phyloP scores from a whole-genome alignment of 1,139 yeast genomes.

The Blastobotrys illinoisensis region DNA sequence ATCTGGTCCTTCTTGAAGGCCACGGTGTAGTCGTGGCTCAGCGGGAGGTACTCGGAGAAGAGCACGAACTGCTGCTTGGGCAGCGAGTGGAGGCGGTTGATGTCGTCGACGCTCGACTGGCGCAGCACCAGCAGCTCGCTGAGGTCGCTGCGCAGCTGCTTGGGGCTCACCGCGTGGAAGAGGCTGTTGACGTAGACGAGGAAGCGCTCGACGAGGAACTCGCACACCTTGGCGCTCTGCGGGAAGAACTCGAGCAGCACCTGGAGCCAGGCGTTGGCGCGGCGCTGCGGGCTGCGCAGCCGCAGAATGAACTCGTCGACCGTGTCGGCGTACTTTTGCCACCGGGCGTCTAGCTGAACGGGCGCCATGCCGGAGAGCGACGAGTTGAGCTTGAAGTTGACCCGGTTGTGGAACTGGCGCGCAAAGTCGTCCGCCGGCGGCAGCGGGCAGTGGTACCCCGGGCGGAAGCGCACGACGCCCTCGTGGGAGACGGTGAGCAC shows the following conservation, averaged over 20 bases:
- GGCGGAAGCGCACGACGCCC: not conserved
- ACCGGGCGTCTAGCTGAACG: not conserved
- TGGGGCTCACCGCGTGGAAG: conserved; percentile 1
- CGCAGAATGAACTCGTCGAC: not conserved
- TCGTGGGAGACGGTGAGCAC: not conserved
- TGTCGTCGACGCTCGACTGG: not conserved
- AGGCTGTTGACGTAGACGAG: not conserved
- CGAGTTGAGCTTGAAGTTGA: not conserved
- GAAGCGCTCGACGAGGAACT: not conserved
- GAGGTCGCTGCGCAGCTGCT: not conserved
- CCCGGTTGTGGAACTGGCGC: not conserved
- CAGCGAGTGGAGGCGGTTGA: not conserved
- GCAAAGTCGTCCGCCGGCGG: not conserved
- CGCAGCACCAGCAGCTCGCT: not conserved
- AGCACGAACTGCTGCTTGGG: not conserved
- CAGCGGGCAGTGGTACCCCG: not conserved
- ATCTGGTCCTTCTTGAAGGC: conserved; percentile 8
- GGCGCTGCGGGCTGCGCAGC: not conserved
- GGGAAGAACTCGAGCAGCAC: not conserved
- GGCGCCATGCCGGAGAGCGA: not conserved
- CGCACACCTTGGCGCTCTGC: not conserved
- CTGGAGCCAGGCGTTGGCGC: not conserved
- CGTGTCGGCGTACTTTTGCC: not conserved
- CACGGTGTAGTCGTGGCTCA: not conserved
- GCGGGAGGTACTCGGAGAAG: not conserved